Conservation (phyloP, 208 protist species). For the Endotrypanum monterogeii region DNA sequence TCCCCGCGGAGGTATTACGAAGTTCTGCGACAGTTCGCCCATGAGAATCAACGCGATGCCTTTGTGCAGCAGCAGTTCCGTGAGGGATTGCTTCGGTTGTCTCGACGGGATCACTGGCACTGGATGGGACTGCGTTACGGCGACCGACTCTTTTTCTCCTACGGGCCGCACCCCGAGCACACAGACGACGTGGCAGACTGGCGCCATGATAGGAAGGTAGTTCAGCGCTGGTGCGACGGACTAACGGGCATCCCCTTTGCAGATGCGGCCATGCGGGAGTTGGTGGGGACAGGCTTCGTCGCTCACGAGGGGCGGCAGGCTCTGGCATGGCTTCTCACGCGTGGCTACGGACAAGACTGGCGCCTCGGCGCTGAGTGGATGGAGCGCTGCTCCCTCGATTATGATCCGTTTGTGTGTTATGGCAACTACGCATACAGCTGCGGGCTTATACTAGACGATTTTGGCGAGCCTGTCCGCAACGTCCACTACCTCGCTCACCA, state of each 20-base stretch:
- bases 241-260: conserved; percentile 89
- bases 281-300: conserved; percentile 79
- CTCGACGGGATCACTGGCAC: conserved; percentile 89
- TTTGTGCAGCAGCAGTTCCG: conserved; percentile 85
- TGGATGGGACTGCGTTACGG: conserved; percentile 89
- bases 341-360: conserved; percentile 90
- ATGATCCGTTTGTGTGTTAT: conserved; percentile 90
- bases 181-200: conserved; percentile 76
- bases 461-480: conserved; percentile 79
- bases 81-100: conserved; percentile 78
- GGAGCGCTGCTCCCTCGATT: conserved; percentile 88
- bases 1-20: conserved; percentile 85
- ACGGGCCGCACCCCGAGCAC: conserved; percentile 81
- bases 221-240: conserved; percentile 83
- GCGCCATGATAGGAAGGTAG: conserved; percentile 79
- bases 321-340: conserved; percentile 80
- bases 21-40: conserved; percentile 55
- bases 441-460: conserved; percentile 82
- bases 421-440: conserved; percentile 80
- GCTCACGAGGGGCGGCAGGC: conserved; percentile 77
- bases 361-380: conserved; percentile 89
- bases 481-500: conserved; percentile 84
- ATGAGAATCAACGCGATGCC: conserved; percentile 56
- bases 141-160: conserved; percentile 75
- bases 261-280: conserved; percentile 87